A percentile compares a stretch with the other conserved stretches of the same genome.
phyloP scores from a whole-genome alignment of 495 filamentous ascomycete genomes.

The Penicillium arizonense region DNA sequence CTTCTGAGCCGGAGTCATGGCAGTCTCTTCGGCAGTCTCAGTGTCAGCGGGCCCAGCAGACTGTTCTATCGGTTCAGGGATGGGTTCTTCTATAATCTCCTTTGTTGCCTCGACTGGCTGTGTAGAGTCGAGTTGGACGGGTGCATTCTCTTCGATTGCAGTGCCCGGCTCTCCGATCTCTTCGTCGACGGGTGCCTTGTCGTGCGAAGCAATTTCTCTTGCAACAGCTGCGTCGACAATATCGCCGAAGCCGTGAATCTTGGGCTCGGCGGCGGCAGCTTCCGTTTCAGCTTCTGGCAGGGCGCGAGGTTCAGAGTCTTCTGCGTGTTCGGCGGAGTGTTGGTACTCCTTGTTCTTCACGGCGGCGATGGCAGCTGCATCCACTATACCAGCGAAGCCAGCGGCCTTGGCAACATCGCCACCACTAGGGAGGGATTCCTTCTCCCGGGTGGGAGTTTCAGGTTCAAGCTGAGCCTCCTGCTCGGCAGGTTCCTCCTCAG shows the following conservation, averaged over 20 bases:
- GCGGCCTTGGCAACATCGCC: conserved; percentile 3
- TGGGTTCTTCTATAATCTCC: background rate
- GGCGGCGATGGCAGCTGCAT: conserved; percentile 29
- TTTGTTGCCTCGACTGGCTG: conserved; percentile 4
- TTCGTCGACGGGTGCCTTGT: background rate
- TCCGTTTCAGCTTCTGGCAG: background rate
- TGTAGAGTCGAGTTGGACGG: background rate
- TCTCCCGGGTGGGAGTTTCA: conserved; percentile 23
- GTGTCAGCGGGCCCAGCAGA: conserved; percentile 3
- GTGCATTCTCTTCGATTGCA: conserved; percentile 14
- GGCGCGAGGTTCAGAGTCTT: background rate
- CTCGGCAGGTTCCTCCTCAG: background rate
- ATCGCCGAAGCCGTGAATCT: conserved; percentile 16
- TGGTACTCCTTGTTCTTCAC: conserved; percentile 6
- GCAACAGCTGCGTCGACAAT: conserved; percentile 31
- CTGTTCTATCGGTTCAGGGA: conserved; percentile 2
- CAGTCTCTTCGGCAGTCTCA: conserved; percentile 11
- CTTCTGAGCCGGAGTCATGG: conserved; percentile 10
- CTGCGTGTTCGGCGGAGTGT: background rate
- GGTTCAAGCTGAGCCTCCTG: conserved; percentile 4
- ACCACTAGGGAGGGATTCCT: background rate
- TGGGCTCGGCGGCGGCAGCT: background rate
- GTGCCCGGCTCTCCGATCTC: conserved; percentile 13
- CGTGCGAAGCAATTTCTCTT: background rate
- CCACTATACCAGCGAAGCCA: conserved; percentile 26